A percentile compares a stretch with the other conserved stretches of the same genome.
These are phyloP conservation scores for Lepidopterella palustris DNA, from an alignment of 495 filamentous ascomycete species.

Conservation along the genomic window DNA sequence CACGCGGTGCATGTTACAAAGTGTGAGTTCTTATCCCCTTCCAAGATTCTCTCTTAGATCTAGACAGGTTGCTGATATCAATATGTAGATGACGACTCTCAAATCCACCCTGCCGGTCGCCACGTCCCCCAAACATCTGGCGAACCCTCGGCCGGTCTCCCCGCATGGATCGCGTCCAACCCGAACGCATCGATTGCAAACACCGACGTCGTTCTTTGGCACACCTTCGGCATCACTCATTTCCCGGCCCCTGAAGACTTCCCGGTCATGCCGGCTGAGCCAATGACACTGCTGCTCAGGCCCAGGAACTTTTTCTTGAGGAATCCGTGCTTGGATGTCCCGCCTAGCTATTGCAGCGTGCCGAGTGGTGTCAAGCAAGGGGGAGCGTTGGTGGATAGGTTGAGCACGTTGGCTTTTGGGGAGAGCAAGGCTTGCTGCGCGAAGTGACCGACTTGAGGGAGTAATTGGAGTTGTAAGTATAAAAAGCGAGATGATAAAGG, in stretches of 20 bases:
- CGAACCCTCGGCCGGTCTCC: constrained; percentile 69
- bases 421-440: constrained; percentile 21
- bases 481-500: background rate
- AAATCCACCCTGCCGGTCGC: constrained; percentile 86
- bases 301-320: constrained; percentile 82
- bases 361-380: constrained; percentile 51
- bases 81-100: constrained; percentile 64
- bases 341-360: constrained; percentile 66
- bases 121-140: constrained; percentile 93
- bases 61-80: background rate
- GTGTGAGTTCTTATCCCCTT: constrained; percentile 53
- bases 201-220: constrained; percentile 88
- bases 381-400: constrained; percentile 26
- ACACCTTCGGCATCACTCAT: constrained; percentile 90
- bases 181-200: constrained; percentile 69
- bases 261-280: constrained; percentile 91
- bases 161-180: constrained; percentile 74
- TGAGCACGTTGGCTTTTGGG: constrained; percentile 34
- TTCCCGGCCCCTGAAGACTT: constrained; percentile 92
- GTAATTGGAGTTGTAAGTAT: background rate
- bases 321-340: constrained; percentile 85
- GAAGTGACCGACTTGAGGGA: background rate
- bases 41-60: no score
- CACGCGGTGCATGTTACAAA: constrained; percentile 90
- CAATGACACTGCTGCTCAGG: constrained; percentile 75